Evolutionary conservation across 495 filamentous ascomycete genomes (phyloP), one percentile per base, ranked within the genome.

Genomic region (Ramalina intermedia): DNA sequence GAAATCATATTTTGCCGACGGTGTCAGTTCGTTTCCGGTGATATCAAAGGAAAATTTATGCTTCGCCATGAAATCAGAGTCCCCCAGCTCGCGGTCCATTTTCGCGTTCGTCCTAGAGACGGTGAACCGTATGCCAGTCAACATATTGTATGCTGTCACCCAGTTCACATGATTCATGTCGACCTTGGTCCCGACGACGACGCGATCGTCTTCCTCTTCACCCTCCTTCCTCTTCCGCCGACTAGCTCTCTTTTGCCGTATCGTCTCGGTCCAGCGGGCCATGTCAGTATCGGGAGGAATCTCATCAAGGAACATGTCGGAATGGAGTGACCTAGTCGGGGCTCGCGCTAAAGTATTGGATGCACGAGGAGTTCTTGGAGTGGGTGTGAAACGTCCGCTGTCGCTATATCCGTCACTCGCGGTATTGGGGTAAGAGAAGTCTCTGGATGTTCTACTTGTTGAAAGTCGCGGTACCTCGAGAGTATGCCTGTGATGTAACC

Each of bases 1-100:
- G 78, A 96, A 99, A 67, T 99, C 91, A 71, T 99, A 99, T 68
- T 96, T 96, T 55, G 93, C 89, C 48, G 89, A 95, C 18, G 91
- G 91, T 16, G 93, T 94, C 59, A 99, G 70, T 66, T 99, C 91
- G 64, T 95, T 95, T 47, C 91, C 91, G 51, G 90, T 94, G 58
- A 96, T 91, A 66, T 96, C 91, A 71, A 99, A 96, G 33, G 89
- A 95, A 63, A 95, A 96, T 67, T 99, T 96, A 65, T 96, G 85
- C 61, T 81, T 83, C 52, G 84, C 82, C 49, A 84, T 72, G 62
- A 99, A 99, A 68, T 99, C 93, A 33, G 79, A 84, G 55, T 89
- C 82, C 13, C 83, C 91, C 54, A 96, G 62, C 42, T 85, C 75
- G 49, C 88, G 79, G 66, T 96, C 86, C 65, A 95, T 76, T 68